A percentile compares a stretch with the other conserved stretches of the same genome.
Conservation (phyloP, 2,329 filamentous ascomycete species). For the Pezizomycotina sp. region DNA sequence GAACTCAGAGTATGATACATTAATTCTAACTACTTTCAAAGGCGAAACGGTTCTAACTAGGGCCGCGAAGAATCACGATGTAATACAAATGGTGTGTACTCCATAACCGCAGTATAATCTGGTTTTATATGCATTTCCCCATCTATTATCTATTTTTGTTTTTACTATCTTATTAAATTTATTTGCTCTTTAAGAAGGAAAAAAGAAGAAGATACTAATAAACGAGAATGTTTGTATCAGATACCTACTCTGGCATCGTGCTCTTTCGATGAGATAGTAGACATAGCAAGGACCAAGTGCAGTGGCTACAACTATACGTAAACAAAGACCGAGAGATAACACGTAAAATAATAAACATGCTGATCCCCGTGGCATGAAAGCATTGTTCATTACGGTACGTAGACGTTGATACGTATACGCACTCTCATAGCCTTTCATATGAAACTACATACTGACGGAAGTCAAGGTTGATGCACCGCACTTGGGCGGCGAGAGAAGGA, state of each 20-base stretch:
- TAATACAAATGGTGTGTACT: conserved; percentile 63
- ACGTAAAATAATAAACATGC: conserved; percentile 81
- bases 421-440: too few species aligned
- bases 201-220: too few species aligned
- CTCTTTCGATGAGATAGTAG: conserved; percentile 92
- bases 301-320: conserved; percentile 95
- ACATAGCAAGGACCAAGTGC: conserved; percentile 68
- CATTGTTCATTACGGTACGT: conserved; percentile 95
- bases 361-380: conserved; percentile 80
- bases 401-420: too few species aligned
- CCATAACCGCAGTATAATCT: too few species aligned
- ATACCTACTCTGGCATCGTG: conserved; percentile 93
- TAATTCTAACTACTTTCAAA: too few species aligned
- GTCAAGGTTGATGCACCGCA: conserved; percentile 95
- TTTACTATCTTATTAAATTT: too few species aligned
- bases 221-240: too few species aligned
- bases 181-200: background rate
- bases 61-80: conserved; percentile 67
- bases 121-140: too few species aligned
- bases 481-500: conserved; percentile 85
- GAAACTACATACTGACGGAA: too few species aligned
- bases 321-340: conserved; percentile 92
- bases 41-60: conserved; percentile 83
- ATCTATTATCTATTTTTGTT: too few species aligned
- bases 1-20: too few species aligned